Conservation (phyloP, 192 early-diverging fungal genomes). For the Lobosporangium transversale region DNA sequence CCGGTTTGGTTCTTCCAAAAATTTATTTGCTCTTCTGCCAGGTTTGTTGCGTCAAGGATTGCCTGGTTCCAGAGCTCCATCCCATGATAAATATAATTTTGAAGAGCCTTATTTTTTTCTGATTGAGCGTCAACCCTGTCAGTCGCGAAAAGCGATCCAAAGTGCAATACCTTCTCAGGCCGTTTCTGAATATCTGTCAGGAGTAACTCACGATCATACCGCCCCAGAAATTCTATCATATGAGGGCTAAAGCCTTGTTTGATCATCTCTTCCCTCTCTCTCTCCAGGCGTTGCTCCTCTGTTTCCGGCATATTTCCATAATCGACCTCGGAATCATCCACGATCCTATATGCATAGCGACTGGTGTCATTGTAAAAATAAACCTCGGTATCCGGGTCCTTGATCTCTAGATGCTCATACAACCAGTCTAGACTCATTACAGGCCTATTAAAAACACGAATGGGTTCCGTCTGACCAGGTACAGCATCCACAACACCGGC, state of each 20-base stretch:
- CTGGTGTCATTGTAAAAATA: conserved; percentile 29
- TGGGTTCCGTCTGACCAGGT: conserved; percentile 24
- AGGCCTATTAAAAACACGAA: conserved; percentile 40
- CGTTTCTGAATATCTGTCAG: conserved; percentile 37
- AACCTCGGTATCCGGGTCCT: conserved; percentile 35
- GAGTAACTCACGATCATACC: conserved; percentile 9
- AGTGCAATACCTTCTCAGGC: conserved; percentile 49
- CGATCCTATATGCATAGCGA: conserved; percentile 33
- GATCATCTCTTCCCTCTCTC: not conserved
- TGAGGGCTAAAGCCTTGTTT: not conserved
- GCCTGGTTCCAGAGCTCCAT: conserved; percentile 53
- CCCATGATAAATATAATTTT: conserved; percentile 21
- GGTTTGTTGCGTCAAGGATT: conserved; percentile 32
- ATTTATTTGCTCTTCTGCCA: conserved; percentile 35
- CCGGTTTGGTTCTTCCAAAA: conserved; percentile 14
- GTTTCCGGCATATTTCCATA: conserved; percentile 26
- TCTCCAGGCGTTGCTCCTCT: not conserved
- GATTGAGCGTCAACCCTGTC: conserved; percentile 41
- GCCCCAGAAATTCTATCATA: not conserved
- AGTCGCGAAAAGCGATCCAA: conserved; percentile 55
- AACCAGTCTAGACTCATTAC: conserved; percentile 40
- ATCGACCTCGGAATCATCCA: conserved; percentile 36
- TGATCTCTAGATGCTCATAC: conserved; percentile 20
- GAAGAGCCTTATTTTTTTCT: conserved; percentile 3
- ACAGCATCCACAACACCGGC: conserved; percentile 12